A percentile compares a stretch with the other conserved stretches of the same genome.
phyloP scores from a whole-genome alignment of 2,329 filamentous ascomycete species.

The Nemania abortiva region DNA sequence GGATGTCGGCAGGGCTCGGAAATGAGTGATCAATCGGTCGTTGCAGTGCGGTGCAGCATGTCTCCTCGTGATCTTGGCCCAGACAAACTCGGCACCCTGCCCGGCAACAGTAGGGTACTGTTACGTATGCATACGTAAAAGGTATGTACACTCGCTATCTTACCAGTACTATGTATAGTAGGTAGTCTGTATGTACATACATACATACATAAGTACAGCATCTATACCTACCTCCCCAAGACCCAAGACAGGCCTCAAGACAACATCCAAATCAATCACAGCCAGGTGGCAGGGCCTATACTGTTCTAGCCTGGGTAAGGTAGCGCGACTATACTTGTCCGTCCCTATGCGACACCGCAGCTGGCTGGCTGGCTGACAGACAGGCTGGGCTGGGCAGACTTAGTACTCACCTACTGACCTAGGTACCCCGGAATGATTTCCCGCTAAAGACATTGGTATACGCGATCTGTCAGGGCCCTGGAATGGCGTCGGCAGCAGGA shows the following conservation, averaged over 20 bases:
- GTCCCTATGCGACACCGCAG: background rate
- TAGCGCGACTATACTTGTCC: background rate
- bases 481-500: slow-evolving; percentile 49
- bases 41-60: slow-evolving; percentile 1
- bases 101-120: background rate
- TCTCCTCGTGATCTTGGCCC: slow-evolving; percentile 33
- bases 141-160: background rate
- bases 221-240: background rate
- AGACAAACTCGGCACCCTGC: slow-evolving; percentile 2
- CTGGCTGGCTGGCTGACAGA: background rate
- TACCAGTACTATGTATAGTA: background rate
- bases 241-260: slow-evolving; percentile 18
- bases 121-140: too few species aligned
- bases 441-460: slow-evolving; percentile 48
- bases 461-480: slow-evolving; percentile 52
- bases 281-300: slow-evolving; percentile 21
- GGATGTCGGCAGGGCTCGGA: slow-evolving; percentile 37
- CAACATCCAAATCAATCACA: slow-evolving; percentile 16
- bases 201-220: background rate
- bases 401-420: background rate
- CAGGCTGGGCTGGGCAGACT: slow-evolving; percentile 7
- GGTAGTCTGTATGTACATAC: background rate
- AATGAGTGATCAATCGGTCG: slow-evolving; percentile 37
- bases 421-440: slow-evolving; percentile 53
- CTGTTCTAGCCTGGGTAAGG: slow-evolving; percentile 26